These are phyloP conservation scores for Candida maltosa DNA, from an alignment of 805 yeast species.

Conservation along the genomic window DNA sequence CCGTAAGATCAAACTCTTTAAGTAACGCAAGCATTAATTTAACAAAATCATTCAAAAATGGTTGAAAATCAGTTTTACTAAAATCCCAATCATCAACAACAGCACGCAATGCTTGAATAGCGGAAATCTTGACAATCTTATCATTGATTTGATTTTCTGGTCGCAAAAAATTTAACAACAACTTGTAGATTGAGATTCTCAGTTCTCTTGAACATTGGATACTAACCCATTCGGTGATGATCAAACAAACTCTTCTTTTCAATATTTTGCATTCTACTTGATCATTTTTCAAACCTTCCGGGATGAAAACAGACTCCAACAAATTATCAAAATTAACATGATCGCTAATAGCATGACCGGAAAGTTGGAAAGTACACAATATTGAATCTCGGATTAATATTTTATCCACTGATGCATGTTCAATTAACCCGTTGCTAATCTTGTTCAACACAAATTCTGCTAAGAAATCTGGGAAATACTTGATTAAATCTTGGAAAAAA, in stretches of 20 bases:
- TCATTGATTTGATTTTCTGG: slow-evolving; percentile 52
- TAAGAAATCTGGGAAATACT: slow-evolving; percentile 55
- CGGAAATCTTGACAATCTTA: slow-evolving; percentile 74
- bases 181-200: slow-evolving; percentile 54
- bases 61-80: slow-evolving; percentile 61
- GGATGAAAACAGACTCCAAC: slow-evolving; percentile 59
- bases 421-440: slow-evolving; percentile 42
- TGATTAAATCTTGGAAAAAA: slow-evolving; percentile 72
- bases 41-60: slow-evolving; percentile 56
- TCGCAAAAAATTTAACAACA: slow-evolving; percentile 51
- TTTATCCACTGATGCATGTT: slow-evolving; percentile 36
- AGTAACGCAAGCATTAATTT: slow-evolving; percentile 48
- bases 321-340: slow-evolving; percentile 67
- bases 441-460: slow-evolving; percentile 55
- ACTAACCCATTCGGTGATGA: slow-evolving; percentile 78
- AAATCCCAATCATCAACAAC: slow-evolving; percentile 88
- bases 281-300: slow-evolving; percentile 52
- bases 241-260: slow-evolving; percentile 71
- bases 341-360: slow-evolving; percentile 63
- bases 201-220: slow-evolving; percentile 61
- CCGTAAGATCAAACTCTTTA: slow-evolving; percentile 54
- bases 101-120: slow-evolving; percentile 64
- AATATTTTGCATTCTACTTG: slow-evolving; percentile 54
- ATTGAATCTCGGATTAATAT: slow-evolving; percentile 75
- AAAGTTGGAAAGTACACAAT: slow-evolving; percentile 77